Evolutionary conservation across 1,139 yeast species (phyloP), one percentile per base, ranked within the genome.

Genomic region (Blastobotrys illinoisensis): DNA sequence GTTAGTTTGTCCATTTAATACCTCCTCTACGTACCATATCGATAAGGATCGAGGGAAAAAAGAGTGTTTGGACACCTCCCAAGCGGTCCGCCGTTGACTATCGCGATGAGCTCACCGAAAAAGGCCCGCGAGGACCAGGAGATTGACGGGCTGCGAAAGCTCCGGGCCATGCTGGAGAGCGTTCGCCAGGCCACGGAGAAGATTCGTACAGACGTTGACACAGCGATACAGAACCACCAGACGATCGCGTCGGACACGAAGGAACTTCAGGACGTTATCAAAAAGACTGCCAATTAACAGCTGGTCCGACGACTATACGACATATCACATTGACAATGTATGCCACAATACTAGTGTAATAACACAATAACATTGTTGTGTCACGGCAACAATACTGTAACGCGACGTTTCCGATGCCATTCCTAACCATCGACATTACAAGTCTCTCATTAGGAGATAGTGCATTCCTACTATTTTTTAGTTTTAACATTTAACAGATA

Each of bases 201-300:
- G 21, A 54, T 66, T 69, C 28, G 77, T 48, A 47, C 56, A 13
- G 69, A 66, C 47, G 45, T 66, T 9, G 55, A 56, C 46, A 55
- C 55, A 16, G 60, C 63, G 9, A 46, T 53, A 18, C 58, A 59
- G 21, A 66, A 66, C 54, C 62, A 61, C 45, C 52, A 53, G 45
- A 47, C 60, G 3, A 53, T 66, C 5, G 55, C 59, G 43, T 54
- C 60, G 55, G 54, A 28, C 40, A 23, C 47, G n/a, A 44, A 16
- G 16, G 40, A 32, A n/a, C 40, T 32, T 5, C 40, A 32, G 40
- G 46, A 26, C 19, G 13, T 40, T 23, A 11, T 28, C n/a, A 23
- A 20, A 13, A 46, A 44, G 23, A 13, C 48, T 9, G 9, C 24
- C 32, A 26, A 26, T 23, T 23, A 23, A 7, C 24, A 5, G 24